Evolutionary conservation across 345 rosid genomes (phyloP), one percentile per base, ranked within the genome.

Genomic region (Aquilaria sinensis): DNA sequence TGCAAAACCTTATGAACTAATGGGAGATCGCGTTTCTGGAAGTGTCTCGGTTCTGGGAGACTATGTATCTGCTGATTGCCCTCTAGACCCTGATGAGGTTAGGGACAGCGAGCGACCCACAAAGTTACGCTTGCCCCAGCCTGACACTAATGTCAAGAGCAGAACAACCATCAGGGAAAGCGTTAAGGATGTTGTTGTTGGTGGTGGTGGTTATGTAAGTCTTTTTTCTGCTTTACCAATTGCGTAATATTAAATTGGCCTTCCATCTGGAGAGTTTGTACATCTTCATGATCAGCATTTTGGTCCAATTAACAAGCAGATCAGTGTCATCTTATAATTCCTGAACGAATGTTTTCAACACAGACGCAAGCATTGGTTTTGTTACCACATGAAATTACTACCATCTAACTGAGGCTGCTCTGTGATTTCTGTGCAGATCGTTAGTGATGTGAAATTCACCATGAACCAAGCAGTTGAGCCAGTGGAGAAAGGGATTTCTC

Each of bases 381-480:
- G 1, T 37, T 7, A 37, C 5, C 4, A 3, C 43, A 37, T 37
- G 49, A 43, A 12, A 50, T 37, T 61, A 51, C n/a, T 52, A 30
- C 50, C 31, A 48, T 58, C 60, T 48, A 13, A 57, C 60, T 58
- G 70, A 75, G 60, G 57, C 67, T 55, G 29, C 29, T 68, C 6
- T 53, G 70, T 59, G 47, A 58, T 56, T 58, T 13, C 65, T 31
- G 2, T 79, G 78, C 87, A 91, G 99, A 91, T 95, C 62, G 96
- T 91, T 56, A 87, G 85, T 11, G 99, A 95, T 72, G 89, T 95
- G 72, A 91, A 66, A 77, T 89, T 89, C 81, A 89, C 99, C 0
- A 96, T 95, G 66, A 91, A 81, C 75, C 97, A 90, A 77, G 99
- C 99, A 3, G 97, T 88, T 67, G 96, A 83, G 75, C 99, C 98